These are phyloP conservation scores for Ceratobasidium sp. DNA, from an alignment of 1,284 basidiomycete species.

Conservation along the genomic window DNA sequence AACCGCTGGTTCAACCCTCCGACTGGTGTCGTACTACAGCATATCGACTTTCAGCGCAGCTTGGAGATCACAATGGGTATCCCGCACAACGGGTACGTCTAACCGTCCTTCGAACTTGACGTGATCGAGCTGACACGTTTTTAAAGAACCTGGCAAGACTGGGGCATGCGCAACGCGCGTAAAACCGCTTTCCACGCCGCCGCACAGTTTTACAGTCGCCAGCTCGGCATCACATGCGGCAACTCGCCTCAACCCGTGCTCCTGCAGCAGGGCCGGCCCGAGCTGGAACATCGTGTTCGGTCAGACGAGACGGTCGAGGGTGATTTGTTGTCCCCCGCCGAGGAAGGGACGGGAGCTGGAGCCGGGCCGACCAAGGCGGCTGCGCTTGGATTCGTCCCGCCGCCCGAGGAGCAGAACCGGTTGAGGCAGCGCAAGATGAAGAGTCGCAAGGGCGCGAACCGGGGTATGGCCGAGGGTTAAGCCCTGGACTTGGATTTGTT, in stretches of 20 bases:
- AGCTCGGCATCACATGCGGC: conserved; percentile 70
- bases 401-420: conserved; percentile 38
- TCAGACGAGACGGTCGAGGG: conserved; percentile 12
- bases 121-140: too few species aligned
- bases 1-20: conserved; percentile 77
- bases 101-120: too few species aligned
- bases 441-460: conserved; percentile 39
- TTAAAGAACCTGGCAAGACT: conserved; percentile 68
- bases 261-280: conserved; percentile 52
- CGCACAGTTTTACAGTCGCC: conserved; percentile 72
- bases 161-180: conserved; percentile 68
- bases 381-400: conserved; percentile 38
- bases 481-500: neutral
- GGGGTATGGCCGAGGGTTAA: conserved; percentile 41
- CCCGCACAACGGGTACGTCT: conserved; percentile 70
- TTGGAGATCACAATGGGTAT: conserved; percentile 74
- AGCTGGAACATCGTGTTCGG: conserved; percentile 16
- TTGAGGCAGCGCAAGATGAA: conserved; percentile 40
- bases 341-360: neutral
- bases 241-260: conserved; percentile 65
- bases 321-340: neutral
- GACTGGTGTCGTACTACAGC: conserved; percentile 69
- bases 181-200: conserved; percentile 81
- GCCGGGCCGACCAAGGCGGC: conserved; percentile 9
- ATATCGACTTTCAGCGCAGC: conserved; percentile 70